phyloP scores from a whole-genome alignment of 2,329 filamentous ascomycete species.

The Penicillium janthinellum region DNA sequence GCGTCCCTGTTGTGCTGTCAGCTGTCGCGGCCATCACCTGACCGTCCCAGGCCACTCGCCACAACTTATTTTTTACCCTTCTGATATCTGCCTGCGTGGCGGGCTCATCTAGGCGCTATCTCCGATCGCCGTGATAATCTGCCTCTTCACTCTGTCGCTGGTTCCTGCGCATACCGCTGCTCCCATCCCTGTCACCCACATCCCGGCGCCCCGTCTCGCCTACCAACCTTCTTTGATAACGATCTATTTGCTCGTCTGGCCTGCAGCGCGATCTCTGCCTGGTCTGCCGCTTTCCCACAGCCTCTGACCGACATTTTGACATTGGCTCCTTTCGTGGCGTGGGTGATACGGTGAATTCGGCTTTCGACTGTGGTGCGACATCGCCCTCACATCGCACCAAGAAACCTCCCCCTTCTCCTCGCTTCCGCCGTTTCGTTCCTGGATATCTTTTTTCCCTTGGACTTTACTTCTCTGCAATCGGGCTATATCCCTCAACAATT shows the following conservation, averaged over 20 bases:
- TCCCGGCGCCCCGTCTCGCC: neutral
- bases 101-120: neutral
- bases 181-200: neutral
- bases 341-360: slow-evolving; percentile 37
- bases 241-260: neutral
- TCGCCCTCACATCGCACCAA: slow-evolving; percentile 20
- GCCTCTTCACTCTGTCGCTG: neutral
- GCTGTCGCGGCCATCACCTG: slow-evolving; percentile 28
- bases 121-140: neutral
- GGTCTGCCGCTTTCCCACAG: slow-evolving; percentile 25
- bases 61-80: slow-evolving; percentile 12
- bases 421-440: slow-evolving; percentile 17
- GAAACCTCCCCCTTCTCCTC: slow-evolving; percentile 21
- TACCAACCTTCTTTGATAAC: neutral
- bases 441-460: slow-evolving; percentile 3
- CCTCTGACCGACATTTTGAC: slow-evolving; percentile 40
- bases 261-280: slow-evolving; percentile 27
- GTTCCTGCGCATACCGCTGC: neutral
- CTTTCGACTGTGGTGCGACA: slow-evolving; percentile 36
- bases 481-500: slow-evolving; percentile 4
- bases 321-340: slow-evolving; percentile 16
- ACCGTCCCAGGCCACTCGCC: slow-evolving; percentile 21
- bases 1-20: slow-evolving; percentile 23
- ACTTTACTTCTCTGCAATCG: slow-evolving; percentile 9
- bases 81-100: slow-evolving; percentile 8